A percentile compares a stretch with the other conserved stretches of the same genome.
Conservation (phyloP, 345 rosid species). For the Populus alba region DNA sequence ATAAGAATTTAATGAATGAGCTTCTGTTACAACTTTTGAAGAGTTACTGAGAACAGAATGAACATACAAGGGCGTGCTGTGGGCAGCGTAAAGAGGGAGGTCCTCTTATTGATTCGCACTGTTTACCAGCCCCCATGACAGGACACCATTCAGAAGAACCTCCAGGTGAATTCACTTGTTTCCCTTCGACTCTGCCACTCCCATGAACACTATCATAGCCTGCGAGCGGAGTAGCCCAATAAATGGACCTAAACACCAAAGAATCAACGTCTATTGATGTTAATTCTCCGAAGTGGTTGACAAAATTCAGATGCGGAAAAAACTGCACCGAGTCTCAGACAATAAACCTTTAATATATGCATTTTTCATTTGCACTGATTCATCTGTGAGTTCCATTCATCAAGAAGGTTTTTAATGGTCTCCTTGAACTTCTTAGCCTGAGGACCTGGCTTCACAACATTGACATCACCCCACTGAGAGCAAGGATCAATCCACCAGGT, state of each 20-base stretch:
- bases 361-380: slow-evolving; percentile 78
- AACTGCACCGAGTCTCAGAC: slow-evolving; percentile 17
- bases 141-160: neutral
- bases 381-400: slow-evolving; percentile 59
- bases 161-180: slow-evolving; percentile 20
- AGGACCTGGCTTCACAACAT: slow-evolving; percentile 72
- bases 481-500: slow-evolving; percentile 90
- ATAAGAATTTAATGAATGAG: slow-evolving; percentile 26
- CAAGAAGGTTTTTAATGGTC: slow-evolving; percentile 61
- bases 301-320: slow-evolving; percentile 26
- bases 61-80: slow-evolving; percentile 28
- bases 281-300: slow-evolving; percentile 18
- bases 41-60: slow-evolving; percentile 1
- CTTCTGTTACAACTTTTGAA: slow-evolving; percentile 13
- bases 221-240: slow-evolving; percentile 18
- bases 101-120: slow-evolving; percentile 5
- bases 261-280: slow-evolving; percentile 26
- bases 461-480: slow-evolving; percentile 90
- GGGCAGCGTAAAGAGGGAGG: slow-evolving; percentile 21
- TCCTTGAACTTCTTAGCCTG: slow-evolving; percentile 69
- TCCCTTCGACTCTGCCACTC: slow-evolving; percentile 26
- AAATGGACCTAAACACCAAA: slow-evolving; percentile 39
- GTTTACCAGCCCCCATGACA: slow-evolving; percentile 5
- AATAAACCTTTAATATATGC: neutral
- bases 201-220: slow-evolving; percentile 31